These are phyloP conservation scores for Helminthosporium solani DNA, from an alignment of 2,329 filamentous ascomycete genomes.

Conservation along the genomic window DNA sequence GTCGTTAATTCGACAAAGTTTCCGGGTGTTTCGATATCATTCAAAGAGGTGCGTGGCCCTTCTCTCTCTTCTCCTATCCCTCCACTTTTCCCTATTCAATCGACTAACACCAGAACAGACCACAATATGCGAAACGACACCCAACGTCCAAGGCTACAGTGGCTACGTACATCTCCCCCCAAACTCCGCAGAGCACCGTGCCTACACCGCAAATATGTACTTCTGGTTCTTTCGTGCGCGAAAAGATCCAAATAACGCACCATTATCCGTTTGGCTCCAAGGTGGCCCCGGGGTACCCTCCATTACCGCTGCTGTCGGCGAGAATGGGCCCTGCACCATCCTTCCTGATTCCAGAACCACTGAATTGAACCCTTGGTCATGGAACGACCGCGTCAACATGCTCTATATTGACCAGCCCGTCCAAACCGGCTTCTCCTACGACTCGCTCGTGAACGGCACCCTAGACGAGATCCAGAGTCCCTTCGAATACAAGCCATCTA, in stretches of 20 bases:
- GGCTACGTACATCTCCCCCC: conserved; percentile 59
- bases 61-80: background rate
- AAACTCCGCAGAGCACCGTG: conserved; percentile 37
- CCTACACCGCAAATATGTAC: conserved; percentile 57
- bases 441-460: conserved; percentile 18
- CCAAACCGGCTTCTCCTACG: conserved; percentile 58
- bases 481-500: conserved; percentile 4
- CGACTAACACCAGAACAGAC: conserved; percentile 12
- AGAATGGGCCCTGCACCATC: conserved; percentile 56
- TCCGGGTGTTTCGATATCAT: conserved; percentile 31
- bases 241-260: conserved; percentile 54
- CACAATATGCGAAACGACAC: conserved; percentile 56
- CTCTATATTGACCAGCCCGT: conserved; percentile 67
- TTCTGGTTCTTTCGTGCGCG: conserved; percentile 64
- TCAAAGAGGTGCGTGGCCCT: conserved; percentile 37
- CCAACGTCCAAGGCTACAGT: conserved; percentile 55
- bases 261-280: conserved; percentile 59
- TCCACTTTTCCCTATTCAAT: background rate
- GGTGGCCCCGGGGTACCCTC: conserved; percentile 53
- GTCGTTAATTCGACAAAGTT: conserved; percentile 12
- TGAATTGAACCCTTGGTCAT: conserved; percentile 56
- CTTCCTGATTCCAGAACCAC: conserved; percentile 51
- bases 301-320: conserved; percentile 38
- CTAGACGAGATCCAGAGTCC: conserved; percentile 6
- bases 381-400: conserved; percentile 56